phyloP scores from a whole-genome alignment of 2,329 filamentous ascomycete species.

The Cladophialophora immunda region DNA sequence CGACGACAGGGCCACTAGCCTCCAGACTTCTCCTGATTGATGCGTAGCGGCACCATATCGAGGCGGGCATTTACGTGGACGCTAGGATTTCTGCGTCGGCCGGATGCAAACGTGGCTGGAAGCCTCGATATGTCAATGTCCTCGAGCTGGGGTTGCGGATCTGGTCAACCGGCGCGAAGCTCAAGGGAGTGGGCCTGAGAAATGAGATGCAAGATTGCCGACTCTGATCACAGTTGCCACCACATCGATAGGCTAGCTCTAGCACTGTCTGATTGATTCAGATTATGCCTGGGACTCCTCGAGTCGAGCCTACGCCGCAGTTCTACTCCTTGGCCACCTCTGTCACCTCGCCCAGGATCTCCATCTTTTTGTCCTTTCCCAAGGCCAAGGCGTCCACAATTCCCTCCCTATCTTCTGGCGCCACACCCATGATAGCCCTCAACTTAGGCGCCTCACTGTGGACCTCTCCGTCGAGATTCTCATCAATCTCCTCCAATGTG shows the following conservation, averaged over 20 bases:
- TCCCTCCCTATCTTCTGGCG: conserved; percentile 38
- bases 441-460: conserved; percentile 28
- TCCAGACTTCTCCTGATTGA: background rate
- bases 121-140: background rate
- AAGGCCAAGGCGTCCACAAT: conserved; percentile 28
- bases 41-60: background rate
- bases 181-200: background rate
- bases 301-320: background rate
- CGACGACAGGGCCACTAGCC: background rate
- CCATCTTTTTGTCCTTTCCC: conserved; percentile 19
- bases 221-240: background rate
- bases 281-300: background rate
- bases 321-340: conserved; percentile 20
- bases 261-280: background rate
- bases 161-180: background rate
- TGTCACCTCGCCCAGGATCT: conserved; percentile 11
- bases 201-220: background rate
- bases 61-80: background rate
- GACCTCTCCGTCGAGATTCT: conserved; percentile 38
- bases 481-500: conserved; percentile 42
- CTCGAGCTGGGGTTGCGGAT: background rate
- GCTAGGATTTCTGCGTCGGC: background rate
- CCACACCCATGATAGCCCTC: conserved; percentile 24
- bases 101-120: background rate
- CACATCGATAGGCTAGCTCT: background rate